These are phyloP conservation scores for Schizochytrium sp. DNA, from an alignment of 108 stramenopile genomes.

Conservation along the genomic window DNA sequence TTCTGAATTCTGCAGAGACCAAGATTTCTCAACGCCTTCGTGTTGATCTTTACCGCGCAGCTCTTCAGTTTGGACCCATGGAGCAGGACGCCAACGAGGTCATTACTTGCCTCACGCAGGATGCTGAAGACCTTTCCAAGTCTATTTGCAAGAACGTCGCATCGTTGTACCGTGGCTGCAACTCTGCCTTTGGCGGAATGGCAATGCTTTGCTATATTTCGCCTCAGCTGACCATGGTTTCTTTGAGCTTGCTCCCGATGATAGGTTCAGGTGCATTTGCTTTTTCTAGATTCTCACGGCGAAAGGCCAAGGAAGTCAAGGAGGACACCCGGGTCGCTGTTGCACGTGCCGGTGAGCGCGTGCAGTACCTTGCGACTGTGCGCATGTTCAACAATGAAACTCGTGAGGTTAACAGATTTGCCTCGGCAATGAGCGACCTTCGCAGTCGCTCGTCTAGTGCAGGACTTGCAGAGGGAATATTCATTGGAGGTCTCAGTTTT, in stretches of 20 bases:
- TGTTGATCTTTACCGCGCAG: conserved; percentile 19
- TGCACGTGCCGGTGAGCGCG: conserved; percentile 4
- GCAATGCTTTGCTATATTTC: conserved; percentile 51
- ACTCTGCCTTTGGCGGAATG: conserved; percentile 36
- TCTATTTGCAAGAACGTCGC: conserved; percentile 39
- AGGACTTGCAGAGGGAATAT: conserved; percentile 44
- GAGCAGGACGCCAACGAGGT: conserved; percentile 36
- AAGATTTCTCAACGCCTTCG: conserved; percentile 23
- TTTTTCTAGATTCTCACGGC: background rate
- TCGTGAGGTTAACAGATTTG: conserved; percentile 44
- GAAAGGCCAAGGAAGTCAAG: background rate
- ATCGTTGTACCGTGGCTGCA: conserved; percentile 11
- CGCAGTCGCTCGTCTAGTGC: background rate
- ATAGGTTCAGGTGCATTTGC: conserved; percentile 20
- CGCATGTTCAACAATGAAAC: conserved; percentile 18
- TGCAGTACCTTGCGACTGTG: conserved; percentile 13
- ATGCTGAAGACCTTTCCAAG: conserved; percentile 34
- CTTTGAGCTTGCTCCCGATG: conserved; percentile 5
- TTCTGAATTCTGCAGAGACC: conserved; percentile 19
- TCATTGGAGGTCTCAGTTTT: conserved; percentile 44
- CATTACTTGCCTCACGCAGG: conserved; percentile 10
- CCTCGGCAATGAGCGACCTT: background rate
- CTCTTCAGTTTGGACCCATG: conserved; percentile 11
- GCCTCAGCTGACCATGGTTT: conserved; percentile 45
- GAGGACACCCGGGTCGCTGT: conserved; percentile 24